Percentiles rank a stretch among this genome's conserved stretches.
phyloP scores from a whole-genome alignment of 257 asterid species.

The Nicotiana tomentosiformis region DNA sequence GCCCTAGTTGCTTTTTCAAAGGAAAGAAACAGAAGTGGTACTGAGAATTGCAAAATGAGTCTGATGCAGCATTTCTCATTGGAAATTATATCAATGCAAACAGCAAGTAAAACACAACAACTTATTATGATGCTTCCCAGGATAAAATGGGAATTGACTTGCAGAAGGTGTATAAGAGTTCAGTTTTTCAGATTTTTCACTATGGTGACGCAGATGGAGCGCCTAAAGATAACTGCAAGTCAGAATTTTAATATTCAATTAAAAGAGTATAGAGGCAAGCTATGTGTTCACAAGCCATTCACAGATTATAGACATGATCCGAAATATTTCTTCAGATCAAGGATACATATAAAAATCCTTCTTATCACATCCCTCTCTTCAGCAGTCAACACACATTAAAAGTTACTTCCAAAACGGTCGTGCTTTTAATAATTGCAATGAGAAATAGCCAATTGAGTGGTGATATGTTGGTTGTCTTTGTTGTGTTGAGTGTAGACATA shows the following conservation, averaged over 20 bases:
- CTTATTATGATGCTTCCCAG: neutral
- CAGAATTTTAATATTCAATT: neutral
- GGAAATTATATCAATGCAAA: neutral
- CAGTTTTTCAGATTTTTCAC: neutral
- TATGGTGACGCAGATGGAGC: neutral
- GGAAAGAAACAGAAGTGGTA: neutral
- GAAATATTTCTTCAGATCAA: neutral
- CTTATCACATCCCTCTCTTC: neutral
- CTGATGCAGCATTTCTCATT: neutral
- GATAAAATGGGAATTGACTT: neutral
- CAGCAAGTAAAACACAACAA: neutral
- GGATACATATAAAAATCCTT: neutral
- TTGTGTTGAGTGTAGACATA: neutral
- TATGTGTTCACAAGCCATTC: neutral
- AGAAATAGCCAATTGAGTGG: neutral
- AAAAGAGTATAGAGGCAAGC: neutral
- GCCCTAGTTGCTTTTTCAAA: neutral
- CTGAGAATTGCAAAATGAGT: neutral
- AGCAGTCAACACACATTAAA: neutral
- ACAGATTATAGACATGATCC: neutral
- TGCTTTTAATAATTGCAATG: neutral
- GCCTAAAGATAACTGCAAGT: neutral
- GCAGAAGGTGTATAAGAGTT: neutral
- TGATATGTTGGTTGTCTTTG: neutral
- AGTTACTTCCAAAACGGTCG: neutral